A percentile compares a stretch with the other conserved stretches of the same genome.
phyloP scores from a whole-genome alignment of 495 filamentous ascomycete genomes.

The Daldinia bambusicola region DNA sequence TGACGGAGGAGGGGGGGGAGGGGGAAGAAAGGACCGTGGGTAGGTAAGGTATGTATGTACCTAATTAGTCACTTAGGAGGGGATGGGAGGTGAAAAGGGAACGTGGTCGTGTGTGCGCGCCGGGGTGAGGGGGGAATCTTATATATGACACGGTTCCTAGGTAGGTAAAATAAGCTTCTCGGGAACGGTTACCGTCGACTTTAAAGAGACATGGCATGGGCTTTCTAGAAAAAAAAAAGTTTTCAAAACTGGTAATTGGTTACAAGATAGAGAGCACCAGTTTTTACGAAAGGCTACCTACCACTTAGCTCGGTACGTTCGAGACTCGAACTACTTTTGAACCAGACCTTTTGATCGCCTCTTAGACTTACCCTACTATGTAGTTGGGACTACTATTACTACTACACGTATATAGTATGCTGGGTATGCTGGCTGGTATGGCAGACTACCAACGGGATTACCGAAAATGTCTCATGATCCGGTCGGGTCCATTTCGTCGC shows the following conservation, averaged over 20 bases:
- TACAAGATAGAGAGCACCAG: neutral
- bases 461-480: constrained; percentile 43
- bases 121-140: constrained; percentile 2
- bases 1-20: neutral
- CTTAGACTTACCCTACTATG: neutral
- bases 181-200: constrained; percentile 20
- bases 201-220: constrained; percentile 1
- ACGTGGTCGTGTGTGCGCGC: neutral
- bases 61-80: constrained; percentile 23
- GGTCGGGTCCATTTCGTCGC: constrained; percentile 19
- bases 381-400: neutral
- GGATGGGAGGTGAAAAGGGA: neutral
- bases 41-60: constrained; percentile 11
- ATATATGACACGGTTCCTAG: constrained; percentile 13
- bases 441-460: constrained; percentile 18
- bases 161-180: constrained; percentile 1
- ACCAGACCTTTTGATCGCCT: neutral
- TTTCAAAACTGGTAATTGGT: constrained; percentile 17
- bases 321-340: constrained; percentile 12
- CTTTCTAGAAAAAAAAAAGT: constrained; percentile 27
- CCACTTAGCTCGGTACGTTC: constrained; percentile 15
- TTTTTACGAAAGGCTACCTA: constrained; percentile 4
- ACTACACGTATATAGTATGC: too few relatives aligned
- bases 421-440: too few relatives aligned
- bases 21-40: neutral